These are phyloP conservation scores for Kingdonia uniflora DNA, from an alignment of 164 flowering plant genomes.

Conservation along the genomic window DNA sequence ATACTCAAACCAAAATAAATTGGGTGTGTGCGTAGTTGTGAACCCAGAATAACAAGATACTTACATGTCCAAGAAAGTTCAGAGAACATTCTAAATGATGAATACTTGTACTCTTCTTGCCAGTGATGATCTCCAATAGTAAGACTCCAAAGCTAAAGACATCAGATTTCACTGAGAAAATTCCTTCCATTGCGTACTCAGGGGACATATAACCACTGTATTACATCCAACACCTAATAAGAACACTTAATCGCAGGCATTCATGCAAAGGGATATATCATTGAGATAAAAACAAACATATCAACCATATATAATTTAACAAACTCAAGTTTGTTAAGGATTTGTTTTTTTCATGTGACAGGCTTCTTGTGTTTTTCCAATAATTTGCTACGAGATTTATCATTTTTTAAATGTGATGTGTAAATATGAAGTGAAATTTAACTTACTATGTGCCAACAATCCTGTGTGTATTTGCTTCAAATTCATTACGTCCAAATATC, in stretches of 20 bases:
- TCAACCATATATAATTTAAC: no score
- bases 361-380: no score
- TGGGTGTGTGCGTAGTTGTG: no score
- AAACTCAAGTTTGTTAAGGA: no score
- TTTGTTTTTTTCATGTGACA: no score
- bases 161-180: constrained; percentile 8
- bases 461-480: constrained; percentile 4
- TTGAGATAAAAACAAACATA: no score
- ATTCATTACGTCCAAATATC: constrained; percentile 1
- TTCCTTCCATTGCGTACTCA: constrained; percentile 8
- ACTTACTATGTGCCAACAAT: constrained; percentile 8
- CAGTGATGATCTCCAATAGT: constrained; percentile 9
- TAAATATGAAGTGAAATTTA: background rate
- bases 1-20: no score
- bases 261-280: no score
- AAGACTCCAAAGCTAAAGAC: constrained; percentile 10
- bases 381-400: background rate
- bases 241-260: no score
- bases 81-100: background rate
- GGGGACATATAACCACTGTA: constrained; percentile 8
- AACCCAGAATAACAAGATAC: background rate
- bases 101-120: constrained; percentile 7
- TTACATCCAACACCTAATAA: background rate
- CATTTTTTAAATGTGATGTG: background rate
- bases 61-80: constrained; percentile 7